Evolutionary conservation across 192 early-diverging fungal genomes (phyloP), one percentile per base, ranked within the genome.

Genomic region (Physocladia obscura): DNA sequence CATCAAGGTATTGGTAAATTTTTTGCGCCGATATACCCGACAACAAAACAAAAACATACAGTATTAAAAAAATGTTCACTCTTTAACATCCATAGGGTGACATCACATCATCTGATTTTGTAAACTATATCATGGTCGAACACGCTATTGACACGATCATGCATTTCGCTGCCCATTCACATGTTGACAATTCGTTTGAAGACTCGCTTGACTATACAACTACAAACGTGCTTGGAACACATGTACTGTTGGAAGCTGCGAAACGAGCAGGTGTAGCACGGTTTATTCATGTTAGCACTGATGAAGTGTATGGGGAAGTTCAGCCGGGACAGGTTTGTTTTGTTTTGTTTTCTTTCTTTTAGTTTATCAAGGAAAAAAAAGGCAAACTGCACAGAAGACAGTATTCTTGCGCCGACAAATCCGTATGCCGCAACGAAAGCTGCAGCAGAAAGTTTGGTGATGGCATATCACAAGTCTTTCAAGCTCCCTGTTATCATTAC

Each of bases 361-460:
- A n/a, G n/a, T n/a, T n/a, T n/a, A n/a, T 19, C 57, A 2, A 19
- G 22, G 11, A n/a, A 74, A n/a, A n/a, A n/a, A n/a, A n/a, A 91
- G 90, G 81, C 85, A 1, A 82, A 89, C 44, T 81, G 80, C 58
- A 74, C 62, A 34, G 92, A 93, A 67, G 84, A 87, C 40, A 74
- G 81, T 0, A 74, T 87, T 11, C 77, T 91, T 2, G 82, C 85
- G 11, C 90, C 92, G 2, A 85, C 88, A 52, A 93, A 92, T 49
- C 92, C 92, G 0, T 93, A 93, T 67, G 86, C 90, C 2, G 92
- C 92, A 1, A 90, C 92, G n/a, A 93, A 93, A 74, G 92, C 90
- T 17, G 92, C 92, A 2, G 92, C 92, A 5, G 92, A 93, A 73
- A 86, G 82, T 56, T 76, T 93, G 26, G 90, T 89, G 3, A 82